phyloP scores from a whole-genome alignment of 2,329 filamentous ascomycete species.

The Blumeria graminis region DNA sequence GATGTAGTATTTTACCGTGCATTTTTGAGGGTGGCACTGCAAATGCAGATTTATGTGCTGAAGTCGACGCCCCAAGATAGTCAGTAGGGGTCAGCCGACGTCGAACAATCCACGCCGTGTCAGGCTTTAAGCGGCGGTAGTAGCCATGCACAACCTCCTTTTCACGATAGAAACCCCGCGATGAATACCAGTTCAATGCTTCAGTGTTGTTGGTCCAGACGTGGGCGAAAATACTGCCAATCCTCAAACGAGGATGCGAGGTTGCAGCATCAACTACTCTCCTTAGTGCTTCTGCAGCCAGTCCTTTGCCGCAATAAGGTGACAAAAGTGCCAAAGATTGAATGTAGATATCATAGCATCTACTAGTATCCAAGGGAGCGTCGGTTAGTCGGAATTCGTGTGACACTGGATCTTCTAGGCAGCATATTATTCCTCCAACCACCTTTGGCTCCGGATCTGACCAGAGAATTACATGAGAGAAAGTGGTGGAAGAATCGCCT shows the following conservation, averaged over 20 bases:
- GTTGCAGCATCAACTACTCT: constrained; percentile 14
- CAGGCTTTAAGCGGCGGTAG: constrained; percentile 35
- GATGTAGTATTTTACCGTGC: not conserved
- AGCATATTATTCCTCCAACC: constrained; percentile 36
- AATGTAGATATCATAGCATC: constrained; percentile 32
- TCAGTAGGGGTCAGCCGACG: constrained; percentile 16
- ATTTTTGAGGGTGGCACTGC: constrained; percentile 4
- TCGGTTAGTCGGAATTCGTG: constrained; percentile 5
- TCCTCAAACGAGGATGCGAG: constrained; percentile 14
- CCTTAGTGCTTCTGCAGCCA: constrained; percentile 30
- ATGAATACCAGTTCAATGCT: constrained; percentile 35
- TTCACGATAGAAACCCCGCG: constrained; percentile 28
- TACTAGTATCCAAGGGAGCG: constrained; percentile 4
- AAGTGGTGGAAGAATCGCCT: constrained; percentile 22
- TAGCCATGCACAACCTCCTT: constrained; percentile 26
- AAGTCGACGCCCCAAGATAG: constrained; percentile 5
- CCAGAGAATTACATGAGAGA: constrained; percentile 37
- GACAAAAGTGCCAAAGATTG: constrained; percentile 38
- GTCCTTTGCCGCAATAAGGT: constrained; percentile 34
- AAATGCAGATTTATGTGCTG: constrained; percentile 15
- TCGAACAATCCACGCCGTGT: constrained; percentile 34
- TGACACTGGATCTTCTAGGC: constrained; percentile 24
- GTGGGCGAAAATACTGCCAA: constrained; percentile 31
- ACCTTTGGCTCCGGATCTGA: constrained; percentile 24
- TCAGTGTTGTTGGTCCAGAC: constrained; percentile 45